Conservation (phyloP, 2,329 filamentous ascomycete species). For the Colletotrichum liaoningense region DNA sequence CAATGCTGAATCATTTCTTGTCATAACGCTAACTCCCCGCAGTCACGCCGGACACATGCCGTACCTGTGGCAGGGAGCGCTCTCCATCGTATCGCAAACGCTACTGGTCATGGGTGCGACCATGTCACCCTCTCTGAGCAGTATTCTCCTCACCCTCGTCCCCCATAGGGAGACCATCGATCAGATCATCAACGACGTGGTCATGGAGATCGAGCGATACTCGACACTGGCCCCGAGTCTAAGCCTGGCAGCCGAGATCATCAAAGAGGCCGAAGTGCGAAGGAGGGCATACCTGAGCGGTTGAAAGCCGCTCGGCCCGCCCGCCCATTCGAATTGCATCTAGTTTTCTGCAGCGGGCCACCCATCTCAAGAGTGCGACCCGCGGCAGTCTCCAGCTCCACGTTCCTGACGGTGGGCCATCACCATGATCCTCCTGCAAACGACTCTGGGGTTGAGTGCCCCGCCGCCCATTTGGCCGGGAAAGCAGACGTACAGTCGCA, state of each 20-base stretch:
- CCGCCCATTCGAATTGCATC: constrained; percentile 8
- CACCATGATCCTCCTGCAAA: not conserved
- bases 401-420: not conserved
- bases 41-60: constrained; percentile 86
- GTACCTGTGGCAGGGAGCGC: constrained; percentile 86
- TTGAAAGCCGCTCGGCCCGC: constrained; percentile 44
- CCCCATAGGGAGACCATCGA: constrained; percentile 73
- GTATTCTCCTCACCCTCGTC: constrained; percentile 69
- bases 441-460: not conserved
- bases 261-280: constrained; percentile 81
- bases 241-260: constrained; percentile 80
- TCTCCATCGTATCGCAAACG: constrained; percentile 86
- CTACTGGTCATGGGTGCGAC: constrained; percentile 87
- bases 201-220: constrained; percentile 80
- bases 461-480: not conserved
- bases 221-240: constrained; percentile 81
- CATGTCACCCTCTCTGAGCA: constrained; percentile 79
- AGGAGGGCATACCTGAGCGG: constrained; percentile 71
- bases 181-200: constrained; percentile 81
- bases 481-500: not conserved
- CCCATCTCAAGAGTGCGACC: not conserved
- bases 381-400: not conserved
- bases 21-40: constrained; percentile 45
- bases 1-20: not conserved
- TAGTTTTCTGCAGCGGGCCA: not conserved